phyloP scores from a whole-genome alignment of 228 moss, liverwort and hornwort genomes.

The Sphagnum magellanicum region DNA sequence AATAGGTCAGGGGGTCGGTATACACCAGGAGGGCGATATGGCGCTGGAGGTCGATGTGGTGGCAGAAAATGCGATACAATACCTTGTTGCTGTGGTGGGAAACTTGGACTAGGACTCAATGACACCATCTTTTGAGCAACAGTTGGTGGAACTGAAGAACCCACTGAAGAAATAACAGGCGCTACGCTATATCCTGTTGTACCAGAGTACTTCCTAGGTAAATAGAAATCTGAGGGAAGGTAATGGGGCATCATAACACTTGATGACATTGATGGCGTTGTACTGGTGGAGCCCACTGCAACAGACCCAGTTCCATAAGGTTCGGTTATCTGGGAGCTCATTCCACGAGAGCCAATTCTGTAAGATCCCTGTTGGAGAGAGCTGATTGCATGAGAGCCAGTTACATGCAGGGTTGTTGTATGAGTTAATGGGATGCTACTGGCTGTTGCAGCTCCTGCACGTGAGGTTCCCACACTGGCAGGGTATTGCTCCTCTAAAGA shows the following conservation, averaged over 20 bases:
- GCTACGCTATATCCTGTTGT: too few species aligned
- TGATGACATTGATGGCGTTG: slow-evolving; percentile 16
- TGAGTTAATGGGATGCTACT: background rate
- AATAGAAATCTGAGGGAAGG: slow-evolving; percentile 38
- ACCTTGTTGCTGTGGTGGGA: too few species aligned
- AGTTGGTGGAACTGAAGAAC: too few species aligned
- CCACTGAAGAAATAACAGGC: too few species aligned
- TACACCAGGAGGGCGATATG: slow-evolving; percentile 41
- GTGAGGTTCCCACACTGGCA: background rate
- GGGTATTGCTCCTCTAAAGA: slow-evolving; percentile 28
- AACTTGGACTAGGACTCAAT: too few species aligned
- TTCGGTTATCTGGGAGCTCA: background rate
- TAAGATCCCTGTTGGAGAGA: background rate
- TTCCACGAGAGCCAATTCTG: background rate
- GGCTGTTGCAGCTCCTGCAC: background rate
- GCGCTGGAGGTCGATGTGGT: slow-evolving; percentile 31
- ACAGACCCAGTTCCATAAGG: background rate
- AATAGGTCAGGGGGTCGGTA: slow-evolving; percentile 42
- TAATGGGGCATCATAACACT: slow-evolving; percentile 22
- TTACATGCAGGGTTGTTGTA: background rate
- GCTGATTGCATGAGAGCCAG: background rate
- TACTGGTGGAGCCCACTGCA: background rate
- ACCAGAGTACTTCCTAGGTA: too few species aligned
- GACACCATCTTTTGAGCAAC: too few species aligned
- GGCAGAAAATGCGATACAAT: background rate